Evolutionary conservation across 768 basidiomycete genomes (phyloP), one percentile per base, ranked within the genome.

Genomic region (Tephrocybe sp.): DNA sequence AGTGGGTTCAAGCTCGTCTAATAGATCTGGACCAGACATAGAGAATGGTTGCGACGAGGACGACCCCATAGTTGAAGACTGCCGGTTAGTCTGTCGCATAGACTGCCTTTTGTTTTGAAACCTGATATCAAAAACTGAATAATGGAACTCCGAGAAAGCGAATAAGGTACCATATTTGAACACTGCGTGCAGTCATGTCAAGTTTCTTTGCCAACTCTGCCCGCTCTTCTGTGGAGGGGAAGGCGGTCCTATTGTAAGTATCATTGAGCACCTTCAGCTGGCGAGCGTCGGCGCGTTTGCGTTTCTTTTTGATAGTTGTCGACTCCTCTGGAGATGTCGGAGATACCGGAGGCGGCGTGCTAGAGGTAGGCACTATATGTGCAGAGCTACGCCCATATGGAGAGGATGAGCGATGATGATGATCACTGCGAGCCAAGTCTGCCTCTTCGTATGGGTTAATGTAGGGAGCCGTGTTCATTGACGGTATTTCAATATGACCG

Each of bases 141-240:
- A 41, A 52, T 52, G n/a, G 18, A 4, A 12, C 8, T 44, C 54
- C 50, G 46, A 39, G 43, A 57, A 56, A 42, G 41, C 60, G 57
- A 48, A 55, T 31, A 50, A 18, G 44, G 59, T 64, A 90, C 90
- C 90, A 92, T 49, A 92, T 92, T 65, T 92, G 90, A 50, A 92
- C 90, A 56, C 87, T 89, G 54, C 90, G 72, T 32, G 90, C 80
- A 39, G 87, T 83, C 90, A 92, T 92, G 56, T 87, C 88, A 53
- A 92, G 72, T 57, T 80, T 73, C 55, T 83, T 87, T 12, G 90
- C 89, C 41, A 92, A 69, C 26, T 81, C 82, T 30, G 79, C 75
- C n/a, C 90, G 82, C 65, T 92, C 90, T 64, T 91, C 89, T 9
- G 90, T 92, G 12, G 90, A 89, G 18, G 90, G 90, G 60, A 92